Evolutionary conservation across 306 rosid genomes (phyloP), one percentile per base, ranked within the genome.

Genomic region (Cucurbita pepo): DNA sequence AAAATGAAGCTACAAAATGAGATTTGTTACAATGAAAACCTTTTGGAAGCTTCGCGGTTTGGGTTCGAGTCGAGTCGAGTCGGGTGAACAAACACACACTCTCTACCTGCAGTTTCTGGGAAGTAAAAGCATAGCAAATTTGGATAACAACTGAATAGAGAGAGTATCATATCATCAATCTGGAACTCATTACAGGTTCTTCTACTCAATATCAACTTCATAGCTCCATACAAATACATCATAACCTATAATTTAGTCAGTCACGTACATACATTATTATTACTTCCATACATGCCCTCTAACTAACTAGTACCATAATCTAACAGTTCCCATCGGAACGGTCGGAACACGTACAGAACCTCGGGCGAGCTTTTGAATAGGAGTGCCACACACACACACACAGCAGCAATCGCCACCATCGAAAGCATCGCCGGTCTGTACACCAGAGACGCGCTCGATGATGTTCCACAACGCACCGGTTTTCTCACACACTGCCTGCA

Each of bases 331-430:
- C 96, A 92, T 45, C 71, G 84, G 89, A 92, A 92, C 51, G 96
- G 96, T 56, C 75, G 86, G 85, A 89, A 87, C 16, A 83, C 86
- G 15, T 79, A 86, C 14, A 76, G 63, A 65, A 89, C 96, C 79
- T 82, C 82, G 1, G 97, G 96, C 14, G 88, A 88, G 82, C 96
- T 89, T 77, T 92, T 89, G 77, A 92, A 89, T 71, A 92, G 92
- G 76, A 92, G 83, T 14, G 97, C 97, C 71, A 85, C 97, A 44
- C 96, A 92, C 11, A 89, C 96, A 76, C 97, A 92, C 1, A 92
- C 91, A 3, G 92, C 92, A 18, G 96, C 97, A 73, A 92, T 86
- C 69, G 92, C 81, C 60, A 92, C 90, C 92, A 92, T 82, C 7
- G 96, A 90, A 9, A 88, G 88, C 92, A 92, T 82, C 30, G 85